Percentiles rank a stretch among this genome's conserved stretches.
Evolutionary conservation across 2,329 filamentous ascomycete species (phyloP).

Genomic region (Arachnomyces sp.): DNA sequence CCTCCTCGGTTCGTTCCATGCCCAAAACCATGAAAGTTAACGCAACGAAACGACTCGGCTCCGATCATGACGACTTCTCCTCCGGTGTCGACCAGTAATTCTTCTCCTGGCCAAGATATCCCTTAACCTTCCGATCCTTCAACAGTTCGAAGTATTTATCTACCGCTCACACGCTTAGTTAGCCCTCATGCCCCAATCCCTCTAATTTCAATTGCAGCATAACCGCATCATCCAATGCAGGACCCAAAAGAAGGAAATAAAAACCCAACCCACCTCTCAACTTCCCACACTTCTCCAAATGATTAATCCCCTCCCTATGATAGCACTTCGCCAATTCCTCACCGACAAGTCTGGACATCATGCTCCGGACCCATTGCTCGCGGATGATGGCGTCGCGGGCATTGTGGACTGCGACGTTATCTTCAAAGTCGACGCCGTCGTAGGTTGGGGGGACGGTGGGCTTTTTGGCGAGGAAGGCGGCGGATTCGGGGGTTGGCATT

Average conservation of each 20-base stretch:
- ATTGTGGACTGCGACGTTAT: slow-evolving; percentile 55
- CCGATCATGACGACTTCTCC: slow-evolving; percentile 22
- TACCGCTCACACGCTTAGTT: slow-evolving; percentile 21
- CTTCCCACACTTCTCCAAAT: slow-evolving; percentile 59
- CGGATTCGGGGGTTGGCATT: slow-evolving; percentile 60
- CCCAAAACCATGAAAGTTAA: not conserved
- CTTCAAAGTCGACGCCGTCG: slow-evolving; percentile 58
- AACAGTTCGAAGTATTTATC: slow-evolving; percentile 58
- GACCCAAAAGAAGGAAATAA: not conserved
- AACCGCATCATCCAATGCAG: not conserved
- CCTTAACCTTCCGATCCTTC: slow-evolving; percentile 54
- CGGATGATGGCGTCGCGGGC: slow-evolving; percentile 58
- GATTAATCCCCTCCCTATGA: slow-evolving; percentile 55
- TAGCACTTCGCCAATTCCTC: slow-evolving; percentile 63
- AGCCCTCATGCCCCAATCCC: not conserved
- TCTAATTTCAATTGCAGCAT: not conserved
- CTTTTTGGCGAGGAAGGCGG: slow-evolving; percentile 56
- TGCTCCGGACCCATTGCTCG: slow-evolving; percentile 60
- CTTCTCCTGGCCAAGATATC: slow-evolving; percentile 56
- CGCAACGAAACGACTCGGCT: not conserved
- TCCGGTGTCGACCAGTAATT: slow-evolving; percentile 43
- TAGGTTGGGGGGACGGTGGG: slow-evolving; percentile 58
- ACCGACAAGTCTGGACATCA: slow-evolving; percentile 58
- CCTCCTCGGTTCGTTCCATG: not conserved
- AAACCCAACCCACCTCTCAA: slow-evolving; percentile 51